These are phyloP conservation scores for Cadophora luteo-olivacea DNA, from an alignment of 2,329 filamentous ascomycete species.

Conservation along the genomic window DNA sequence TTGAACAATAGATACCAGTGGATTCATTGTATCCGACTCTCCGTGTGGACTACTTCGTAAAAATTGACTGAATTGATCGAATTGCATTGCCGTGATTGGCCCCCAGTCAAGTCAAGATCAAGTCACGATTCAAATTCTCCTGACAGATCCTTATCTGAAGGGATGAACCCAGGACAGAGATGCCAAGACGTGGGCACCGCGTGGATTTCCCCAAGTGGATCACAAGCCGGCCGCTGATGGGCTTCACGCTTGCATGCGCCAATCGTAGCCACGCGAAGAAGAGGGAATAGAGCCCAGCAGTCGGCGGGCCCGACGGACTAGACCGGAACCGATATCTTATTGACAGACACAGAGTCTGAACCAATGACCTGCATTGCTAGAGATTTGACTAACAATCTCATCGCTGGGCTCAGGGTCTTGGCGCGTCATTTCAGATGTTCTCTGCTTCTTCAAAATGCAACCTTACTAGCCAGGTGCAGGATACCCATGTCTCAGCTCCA, in stretches of 20 bases:
- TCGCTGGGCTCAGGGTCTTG: background rate
- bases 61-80: background rate
- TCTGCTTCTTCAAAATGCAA: background rate
- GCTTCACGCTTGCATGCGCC: background rate
- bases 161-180: background rate
- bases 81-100: background rate
- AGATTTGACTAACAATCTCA: background rate
- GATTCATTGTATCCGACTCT: background rate
- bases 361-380: background rate
- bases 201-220: background rate
- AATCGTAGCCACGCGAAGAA: background rate
- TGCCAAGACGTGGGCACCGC: conserved; percentile 4
- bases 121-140: background rate
- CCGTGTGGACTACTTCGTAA: background rate
- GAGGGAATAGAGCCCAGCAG: background rate
- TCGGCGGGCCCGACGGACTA: conserved; percentile 9
- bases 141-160: background rate
- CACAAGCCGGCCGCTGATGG: background rate
- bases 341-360: background rate
- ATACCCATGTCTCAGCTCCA: background rate
- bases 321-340: background rate
- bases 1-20: background rate
- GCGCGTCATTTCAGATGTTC: background rate
- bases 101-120: background rate
- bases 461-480: background rate